Evolutionary conservation across 2,329 filamentous ascomycete genomes (phyloP).

Genomic region (Cercospora sp.): DNA sequence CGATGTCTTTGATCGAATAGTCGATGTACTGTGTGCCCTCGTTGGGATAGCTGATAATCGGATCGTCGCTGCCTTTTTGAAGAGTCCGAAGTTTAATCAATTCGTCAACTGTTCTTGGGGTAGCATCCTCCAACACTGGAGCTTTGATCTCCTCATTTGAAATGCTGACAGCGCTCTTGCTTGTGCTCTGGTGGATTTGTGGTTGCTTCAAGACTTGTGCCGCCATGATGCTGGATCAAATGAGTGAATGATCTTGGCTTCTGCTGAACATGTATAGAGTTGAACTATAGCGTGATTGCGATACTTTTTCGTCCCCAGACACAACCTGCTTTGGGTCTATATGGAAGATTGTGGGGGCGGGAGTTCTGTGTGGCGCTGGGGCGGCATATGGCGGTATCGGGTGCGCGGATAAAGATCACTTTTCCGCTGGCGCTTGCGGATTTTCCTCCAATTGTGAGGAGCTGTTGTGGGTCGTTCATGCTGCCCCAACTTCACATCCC

Average conservation of each 20-base stretch:
- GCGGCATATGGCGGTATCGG: constrained; percentile 3
- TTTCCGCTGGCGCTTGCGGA: constrained; percentile 1
- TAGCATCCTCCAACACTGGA: constrained; percentile 15
- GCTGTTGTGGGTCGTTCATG: background rate
- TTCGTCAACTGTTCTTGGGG: constrained; percentile 27
- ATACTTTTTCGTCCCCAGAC: background rate
- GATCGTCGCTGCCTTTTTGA: constrained; percentile 20
- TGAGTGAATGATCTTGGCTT: background rate
- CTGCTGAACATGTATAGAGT: background rate
- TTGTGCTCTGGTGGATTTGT: background rate
- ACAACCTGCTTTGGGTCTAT: background rate
- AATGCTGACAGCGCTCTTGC: background rate
- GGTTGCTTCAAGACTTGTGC: constrained; percentile 2
- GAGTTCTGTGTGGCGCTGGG: background rate
- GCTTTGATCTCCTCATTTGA: constrained; percentile 6
- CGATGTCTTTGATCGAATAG: constrained; percentile 27
- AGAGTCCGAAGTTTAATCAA: constrained; percentile 24
- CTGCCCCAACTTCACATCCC: background rate
- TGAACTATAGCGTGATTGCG: background rate
- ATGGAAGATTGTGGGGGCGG: background rate
- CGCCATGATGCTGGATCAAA: background rate
- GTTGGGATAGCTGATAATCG: constrained; percentile 30
- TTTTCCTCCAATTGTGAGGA: background rate
- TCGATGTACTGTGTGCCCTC: constrained; percentile 27
- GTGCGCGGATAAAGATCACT: background rate